These are phyloP conservation scores for Lentithecium fluviatile DNA, from an alignment of 495 filamentous ascomycete genomes.

Conservation along the genomic window DNA sequence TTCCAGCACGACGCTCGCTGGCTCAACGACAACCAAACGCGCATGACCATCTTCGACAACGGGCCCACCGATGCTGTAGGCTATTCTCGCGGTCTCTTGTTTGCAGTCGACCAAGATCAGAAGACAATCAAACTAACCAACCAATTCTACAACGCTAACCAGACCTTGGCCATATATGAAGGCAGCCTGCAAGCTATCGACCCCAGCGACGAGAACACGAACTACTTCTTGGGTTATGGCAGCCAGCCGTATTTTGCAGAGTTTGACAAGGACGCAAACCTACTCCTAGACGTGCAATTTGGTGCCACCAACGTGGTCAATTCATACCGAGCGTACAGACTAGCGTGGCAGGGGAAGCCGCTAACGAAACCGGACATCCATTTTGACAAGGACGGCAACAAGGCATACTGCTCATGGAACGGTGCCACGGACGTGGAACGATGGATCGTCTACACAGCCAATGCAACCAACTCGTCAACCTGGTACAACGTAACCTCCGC, in stretches of 20 bases:
- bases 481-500: slow-evolving; percentile 21
- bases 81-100: slow-evolving; percentile 15
- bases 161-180: slow-evolving; percentile 14
- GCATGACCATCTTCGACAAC: slow-evolving; percentile 28
- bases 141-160: slow-evolving; percentile 1
- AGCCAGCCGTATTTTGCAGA: slow-evolving; percentile 13
- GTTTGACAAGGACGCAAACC: slow-evolving; percentile 7
- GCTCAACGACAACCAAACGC: slow-evolving; percentile 4
- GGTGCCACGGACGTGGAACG: slow-evolving; percentile 14
- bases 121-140: slow-evolving; percentile 3
- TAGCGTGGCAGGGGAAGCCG: slow-evolving; percentile 5
- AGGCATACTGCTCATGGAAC: slow-evolving; percentile 16
- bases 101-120: slow-evolving; percentile 9
- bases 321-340: slow-evolving; percentile 12
- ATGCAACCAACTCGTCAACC: slow-evolving; percentile 7
- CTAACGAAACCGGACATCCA: slow-evolving; percentile 9
- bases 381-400: not conserved
- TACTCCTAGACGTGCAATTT: slow-evolving; percentile 17
- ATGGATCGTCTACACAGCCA: slow-evolving; percentile 12
- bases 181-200: slow-evolving; percentile 16
- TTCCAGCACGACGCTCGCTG: slow-evolving; percentile 24
- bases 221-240: slow-evolving; percentile 16
- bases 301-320: slow-evolving; percentile 8
- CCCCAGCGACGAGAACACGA: slow-evolving; percentile 10
- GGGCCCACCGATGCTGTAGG: slow-evolving; percentile 13